Conservation (phyloP, 2,329 filamentous ascomycete genomes). For the Chalaropsis ovoidea region DNA sequence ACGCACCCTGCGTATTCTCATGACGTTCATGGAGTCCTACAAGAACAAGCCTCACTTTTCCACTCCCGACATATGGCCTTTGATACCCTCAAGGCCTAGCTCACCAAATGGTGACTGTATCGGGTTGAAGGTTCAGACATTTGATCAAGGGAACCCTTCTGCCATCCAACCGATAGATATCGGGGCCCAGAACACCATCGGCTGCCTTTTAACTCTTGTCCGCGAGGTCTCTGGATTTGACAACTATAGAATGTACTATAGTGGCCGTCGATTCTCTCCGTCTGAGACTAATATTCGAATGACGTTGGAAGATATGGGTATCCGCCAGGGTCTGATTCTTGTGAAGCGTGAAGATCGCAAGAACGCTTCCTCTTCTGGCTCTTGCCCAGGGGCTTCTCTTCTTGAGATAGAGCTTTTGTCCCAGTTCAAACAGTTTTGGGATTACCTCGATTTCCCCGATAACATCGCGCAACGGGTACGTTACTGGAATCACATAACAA, state of each 20-base stretch:
- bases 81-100: constrained; percentile 44
- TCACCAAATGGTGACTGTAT: constrained; percentile 53
- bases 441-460: constrained; percentile 65
- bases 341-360: constrained; percentile 49
- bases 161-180: constrained; percentile 54
- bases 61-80: constrained; percentile 45
- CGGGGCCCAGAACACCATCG: constrained; percentile 59
- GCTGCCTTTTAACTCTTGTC: constrained; percentile 57
- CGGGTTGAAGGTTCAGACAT: constrained; percentile 63
- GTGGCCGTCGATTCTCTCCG: constrained; percentile 55
- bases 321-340: constrained; percentile 55
- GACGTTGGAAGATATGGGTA: constrained; percentile 57
- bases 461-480: constrained; percentile 55
- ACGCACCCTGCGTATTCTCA: constrained; percentile 58
- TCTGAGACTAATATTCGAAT: constrained; percentile 48
- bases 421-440: constrained; percentile 77
- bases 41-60: constrained; percentile 52
- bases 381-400: constrained; percentile 43
- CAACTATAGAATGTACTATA: constrained; percentile 63
- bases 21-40: constrained; percentile 55
- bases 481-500: constrained; percentile 26
- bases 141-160: constrained; percentile 50
- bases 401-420: constrained; percentile 71
- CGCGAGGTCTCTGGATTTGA: constrained; percentile 62
- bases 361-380: constrained; percentile 32